Evolutionary conservation across 208 protist genomes (phyloP).

Genomic region (Acanthamoeba sp.): DNA sequence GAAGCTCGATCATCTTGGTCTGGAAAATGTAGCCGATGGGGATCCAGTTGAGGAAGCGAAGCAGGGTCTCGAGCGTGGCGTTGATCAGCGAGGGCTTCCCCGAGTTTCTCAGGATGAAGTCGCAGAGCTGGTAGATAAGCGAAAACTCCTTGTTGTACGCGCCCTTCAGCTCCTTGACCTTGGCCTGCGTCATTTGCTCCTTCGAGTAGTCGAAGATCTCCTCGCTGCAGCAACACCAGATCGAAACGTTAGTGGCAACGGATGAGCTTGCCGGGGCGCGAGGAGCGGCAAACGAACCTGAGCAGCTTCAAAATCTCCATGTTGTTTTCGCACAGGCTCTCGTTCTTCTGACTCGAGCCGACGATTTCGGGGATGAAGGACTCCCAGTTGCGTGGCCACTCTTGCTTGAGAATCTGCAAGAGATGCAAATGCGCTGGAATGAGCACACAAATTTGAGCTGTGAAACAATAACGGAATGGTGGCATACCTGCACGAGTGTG

Average conservation of each 20-base stretch:
- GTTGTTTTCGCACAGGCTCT: slow-evolving; percentile 98
- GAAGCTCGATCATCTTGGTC: slow-evolving; percentile 90
- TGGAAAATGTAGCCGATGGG: slow-evolving; percentile 95
- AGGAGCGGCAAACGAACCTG: slow-evolving; percentile 82
- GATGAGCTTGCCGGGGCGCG: not conserved
- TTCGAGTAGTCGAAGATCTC: slow-evolving; percentile 98
- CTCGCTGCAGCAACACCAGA: slow-evolving; percentile 85
- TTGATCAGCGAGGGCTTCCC: slow-evolving; percentile 86
- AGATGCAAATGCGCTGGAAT: no score
- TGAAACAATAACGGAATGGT: no score
- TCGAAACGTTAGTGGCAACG: not conserved
- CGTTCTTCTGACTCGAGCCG: slow-evolving; percentile 92
- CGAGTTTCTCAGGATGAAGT: slow-evolving; percentile 88
- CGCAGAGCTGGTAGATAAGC: slow-evolving; percentile 96
- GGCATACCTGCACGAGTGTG: slow-evolving; percentile 89
- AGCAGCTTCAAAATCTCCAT: slow-evolving; percentile 97
- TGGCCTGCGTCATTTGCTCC: slow-evolving; percentile 96
- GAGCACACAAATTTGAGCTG: no score
- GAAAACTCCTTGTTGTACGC: slow-evolving; percentile 96
- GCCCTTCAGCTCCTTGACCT: slow-evolving; percentile 97
- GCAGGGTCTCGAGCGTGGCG: slow-evolving; percentile 90
- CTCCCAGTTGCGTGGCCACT: slow-evolving; percentile 98
- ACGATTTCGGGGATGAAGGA: slow-evolving; percentile 98
- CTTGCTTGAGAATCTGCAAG: slow-evolving; percentile 97
- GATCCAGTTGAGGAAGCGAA: slow-evolving; percentile 93